Evolutionary conservation across 2,329 filamentous ascomycete genomes (phyloP).

Genomic region (Aspergillus fischeri): DNA sequence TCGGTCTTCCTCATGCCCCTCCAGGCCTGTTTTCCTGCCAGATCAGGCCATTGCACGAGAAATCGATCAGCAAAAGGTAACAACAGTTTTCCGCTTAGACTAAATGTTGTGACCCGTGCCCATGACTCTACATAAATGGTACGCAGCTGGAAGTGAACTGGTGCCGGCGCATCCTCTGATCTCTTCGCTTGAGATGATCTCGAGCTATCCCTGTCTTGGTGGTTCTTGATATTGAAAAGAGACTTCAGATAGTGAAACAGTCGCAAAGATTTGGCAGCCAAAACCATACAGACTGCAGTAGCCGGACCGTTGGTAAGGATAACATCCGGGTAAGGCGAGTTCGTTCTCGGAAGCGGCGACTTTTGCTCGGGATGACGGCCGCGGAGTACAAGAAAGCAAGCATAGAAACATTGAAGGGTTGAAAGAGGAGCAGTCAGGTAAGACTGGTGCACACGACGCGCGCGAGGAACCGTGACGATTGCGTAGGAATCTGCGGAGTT

Average conservation of each 20-base stretch:
- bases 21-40: constrained; percentile 49
- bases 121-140: constrained; percentile 89
- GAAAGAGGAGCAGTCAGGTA: constrained; percentile 69
- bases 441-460: constrained; percentile 76
- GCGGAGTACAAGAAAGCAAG: constrained; percentile 56
- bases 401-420: constrained; percentile 60
- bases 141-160: constrained; percentile 54
- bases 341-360: constrained; percentile 15
- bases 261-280: constrained; percentile 55
- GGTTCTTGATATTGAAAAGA: constrained; percentile 9
- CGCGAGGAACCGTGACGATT: constrained; percentile 67
- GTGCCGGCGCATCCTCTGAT: constrained; percentile 19
- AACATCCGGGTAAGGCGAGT: constrained; percentile 60
- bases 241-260: constrained; percentile 39
- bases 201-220: constrained; percentile 1
- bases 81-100: constrained; percentile 77
- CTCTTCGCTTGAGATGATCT: background rate
- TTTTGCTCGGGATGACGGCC: constrained; percentile 34
- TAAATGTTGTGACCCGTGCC: constrained; percentile 77
- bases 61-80: constrained; percentile 69
- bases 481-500: constrained; percentile 48
- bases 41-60: constrained; percentile 72
- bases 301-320: constrained; percentile 87
- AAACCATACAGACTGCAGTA: constrained; percentile 72
- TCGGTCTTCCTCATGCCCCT: constrained; percentile 35